Evolutionary conservation across 768 basidiomycete species (phyloP).

Genomic region (Antrodiella citrinella): DNA sequence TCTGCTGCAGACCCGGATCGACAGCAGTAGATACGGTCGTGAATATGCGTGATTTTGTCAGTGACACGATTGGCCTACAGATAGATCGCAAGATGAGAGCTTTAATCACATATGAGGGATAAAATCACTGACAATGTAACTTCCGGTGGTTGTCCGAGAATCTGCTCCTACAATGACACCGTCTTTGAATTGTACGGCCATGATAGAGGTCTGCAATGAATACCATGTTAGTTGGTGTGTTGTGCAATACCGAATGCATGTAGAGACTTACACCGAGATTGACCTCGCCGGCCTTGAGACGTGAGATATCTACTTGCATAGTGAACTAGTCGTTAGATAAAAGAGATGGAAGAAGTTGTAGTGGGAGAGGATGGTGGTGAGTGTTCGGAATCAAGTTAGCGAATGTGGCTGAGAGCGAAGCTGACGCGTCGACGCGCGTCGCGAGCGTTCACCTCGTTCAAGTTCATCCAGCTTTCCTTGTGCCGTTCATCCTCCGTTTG

Average conservation of each 20-base stretch:
- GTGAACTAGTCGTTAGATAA: slow-evolving; percentile 25
- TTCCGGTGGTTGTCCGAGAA: slow-evolving; percentile 92
- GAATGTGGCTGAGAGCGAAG: slow-evolving; percentile 15
- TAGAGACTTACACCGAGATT: slow-evolving; percentile 78
- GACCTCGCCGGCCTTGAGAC: slow-evolving; percentile 90
- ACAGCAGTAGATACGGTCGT: slow-evolving; percentile 99
- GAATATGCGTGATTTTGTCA: slow-evolving; percentile 93
- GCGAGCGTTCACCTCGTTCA: slow-evolving; percentile 8
- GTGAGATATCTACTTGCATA: slow-evolving; percentile 69
- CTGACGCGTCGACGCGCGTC: slow-evolving; percentile 34
- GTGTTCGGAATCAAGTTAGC: slow-evolving; percentile 6
- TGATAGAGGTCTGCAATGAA: slow-evolving; percentile 80
- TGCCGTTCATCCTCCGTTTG: slow-evolving; percentile 1
- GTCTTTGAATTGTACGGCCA: slow-evolving; percentile 94
- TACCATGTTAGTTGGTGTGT: too few relatives aligned
- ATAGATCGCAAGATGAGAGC: too few relatives aligned
- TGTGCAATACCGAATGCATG: not conserved
- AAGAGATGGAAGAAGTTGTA: slow-evolving; percentile 16
- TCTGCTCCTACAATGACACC: slow-evolving; percentile 98
- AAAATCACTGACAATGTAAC: slow-evolving; percentile 71
- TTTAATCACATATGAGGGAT: not conserved
- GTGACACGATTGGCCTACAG: slow-evolving; percentile 92
- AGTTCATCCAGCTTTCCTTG: slow-evolving; percentile 9
- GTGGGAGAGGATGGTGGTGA: slow-evolving; percentile 21
- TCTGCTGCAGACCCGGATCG: slow-evolving; percentile 97